Percentiles rank a stretch among this genome's conserved stretches.
phyloP scores from a whole-genome alignment of 768 basidiomycete genomes.

The Boletus sensibilis region DNA sequence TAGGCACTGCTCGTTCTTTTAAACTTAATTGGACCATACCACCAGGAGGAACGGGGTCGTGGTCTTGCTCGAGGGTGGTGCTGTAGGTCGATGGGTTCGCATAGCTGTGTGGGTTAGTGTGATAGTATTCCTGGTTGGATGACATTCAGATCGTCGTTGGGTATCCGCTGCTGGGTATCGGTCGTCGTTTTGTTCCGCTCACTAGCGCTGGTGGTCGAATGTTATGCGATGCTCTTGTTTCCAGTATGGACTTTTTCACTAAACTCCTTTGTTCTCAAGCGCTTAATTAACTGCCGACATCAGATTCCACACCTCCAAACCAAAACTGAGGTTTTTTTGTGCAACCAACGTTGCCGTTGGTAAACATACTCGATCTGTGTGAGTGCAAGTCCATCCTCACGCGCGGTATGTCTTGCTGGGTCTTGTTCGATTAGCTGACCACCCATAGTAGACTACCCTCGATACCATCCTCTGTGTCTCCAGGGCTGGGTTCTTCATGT shows the following conservation, averaged over 20 bases:
- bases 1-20: constrained; percentile 32
- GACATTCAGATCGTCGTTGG: constrained; percentile 22
- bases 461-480: not conserved
- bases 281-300: not conserved
- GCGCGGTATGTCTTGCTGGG: not conserved
- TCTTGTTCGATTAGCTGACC: not conserved
- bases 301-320: not conserved
- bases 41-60: constrained; percentile 28
- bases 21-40: constrained; percentile 26
- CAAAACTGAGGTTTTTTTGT: not conserved
- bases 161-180: constrained; percentile 21
- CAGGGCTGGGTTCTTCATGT: not conserved
- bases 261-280: constrained; percentile 5
- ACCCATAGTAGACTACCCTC: not conserved
- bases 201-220: constrained; percentile 8
- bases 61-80: constrained; percentile 26
- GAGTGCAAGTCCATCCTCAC: not conserved
- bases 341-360: not conserved
- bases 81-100: constrained; percentile 12
- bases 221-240: not conserved
- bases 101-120: constrained; percentile 11
- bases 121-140: constrained; percentile 28
- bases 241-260: not conserved
- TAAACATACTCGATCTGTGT: not conserved
- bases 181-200: constrained; percentile 1